Percentiles rank a stretch among this genome's conserved stretches.
phyloP scores from a whole-genome alignment of 2,329 filamentous ascomycete species.

The Fusarium tupiense region DNA sequence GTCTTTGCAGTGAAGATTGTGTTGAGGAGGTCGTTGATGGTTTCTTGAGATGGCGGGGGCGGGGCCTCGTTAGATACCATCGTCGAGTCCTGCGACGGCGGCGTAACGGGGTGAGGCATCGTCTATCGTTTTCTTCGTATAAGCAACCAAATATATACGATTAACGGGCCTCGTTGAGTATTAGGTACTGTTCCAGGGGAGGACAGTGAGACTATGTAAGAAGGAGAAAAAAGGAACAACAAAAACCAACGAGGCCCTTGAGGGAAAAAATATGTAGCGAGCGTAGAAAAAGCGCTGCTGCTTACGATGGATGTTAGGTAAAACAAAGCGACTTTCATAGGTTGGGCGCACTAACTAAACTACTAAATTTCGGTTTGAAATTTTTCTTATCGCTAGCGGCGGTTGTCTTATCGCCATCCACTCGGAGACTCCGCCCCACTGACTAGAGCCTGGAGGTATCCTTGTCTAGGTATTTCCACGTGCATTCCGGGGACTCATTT shows the following conservation, averaged over 20 bases:
- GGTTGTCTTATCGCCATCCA: conserved; percentile 19
- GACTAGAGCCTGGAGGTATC: neutral
- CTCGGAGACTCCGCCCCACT: conserved; percentile 28
- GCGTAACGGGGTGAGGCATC: conserved; percentile 62
- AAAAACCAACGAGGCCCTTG: conserved; percentile 44
- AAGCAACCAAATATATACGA: neutral
- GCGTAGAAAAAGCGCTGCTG: conserved; percentile 34
- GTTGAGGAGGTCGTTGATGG: conserved; percentile 71
- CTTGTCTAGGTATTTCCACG: conserved; percentile 32
- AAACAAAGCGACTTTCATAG: conserved; percentile 25
- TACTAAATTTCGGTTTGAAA: conserved; percentile 23
- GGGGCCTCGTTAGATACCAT: conserved; percentile 60
- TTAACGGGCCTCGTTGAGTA: conserved; percentile 35
- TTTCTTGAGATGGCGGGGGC: conserved; percentile 71
- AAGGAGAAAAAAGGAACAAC: conserved; percentile 4
- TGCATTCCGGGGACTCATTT: conserved; percentile 28
- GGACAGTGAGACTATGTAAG: neutral
- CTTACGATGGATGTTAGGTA: conserved; percentile 35
- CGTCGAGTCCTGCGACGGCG: conserved; percentile 50
- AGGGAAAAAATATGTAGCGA: conserved; percentile 21
- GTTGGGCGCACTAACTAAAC: conserved; percentile 17
- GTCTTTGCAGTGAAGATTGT: conserved; percentile 75
- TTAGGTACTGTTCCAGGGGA: conserved; percentile 12
- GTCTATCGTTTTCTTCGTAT: conserved; percentile 28
- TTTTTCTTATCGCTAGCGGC: conserved; percentile 32